Percentiles rank a stretch among this genome's conserved stretches.
Evolutionary conservation across 495 filamentous ascomycete species (phyloP).

Genomic region (Tuber melanosporum): DNA sequence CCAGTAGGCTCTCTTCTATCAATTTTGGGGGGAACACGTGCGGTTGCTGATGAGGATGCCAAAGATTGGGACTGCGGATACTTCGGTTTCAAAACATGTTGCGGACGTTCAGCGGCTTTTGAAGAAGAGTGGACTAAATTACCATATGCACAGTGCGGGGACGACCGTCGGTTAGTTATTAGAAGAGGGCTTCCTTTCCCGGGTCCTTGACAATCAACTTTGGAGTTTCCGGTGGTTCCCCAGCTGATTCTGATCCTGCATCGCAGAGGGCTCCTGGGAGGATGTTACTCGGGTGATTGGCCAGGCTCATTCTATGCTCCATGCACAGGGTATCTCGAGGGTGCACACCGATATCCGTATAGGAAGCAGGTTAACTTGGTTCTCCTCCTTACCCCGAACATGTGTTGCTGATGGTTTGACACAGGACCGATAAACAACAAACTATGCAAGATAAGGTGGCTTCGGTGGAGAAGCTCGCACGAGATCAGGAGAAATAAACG

Average conservation of each 20-base stretch:
- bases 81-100: constrained; percentile 80
- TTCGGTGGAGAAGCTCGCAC: constrained; percentile 31
- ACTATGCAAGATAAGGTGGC: constrained; percentile 36
- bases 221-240: constrained; percentile 17
- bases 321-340: constrained; percentile 69
- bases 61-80: constrained; percentile 71
- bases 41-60: neutral
- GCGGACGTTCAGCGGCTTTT: constrained; percentile 85
- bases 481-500: constrained; percentile 18
- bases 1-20: constrained; percentile 51
- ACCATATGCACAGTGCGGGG: constrained; percentile 84
- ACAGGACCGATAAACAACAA: constrained; percentile 40
- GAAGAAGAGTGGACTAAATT: constrained; percentile 66
- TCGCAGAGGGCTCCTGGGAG: constrained; percentile 81
- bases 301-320: constrained; percentile 78
- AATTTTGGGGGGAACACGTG: constrained; percentile 7
- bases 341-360: constrained; percentile 86
- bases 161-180: constrained; percentile 76
- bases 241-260: neutral
- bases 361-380: constrained; percentile 61
- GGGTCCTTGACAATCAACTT: neutral
- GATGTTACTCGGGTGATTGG: constrained; percentile 80
- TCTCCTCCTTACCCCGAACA: constrained; percentile 11
- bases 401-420: constrained; percentile 10
- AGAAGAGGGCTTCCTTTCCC: neutral